Percentiles rank a stretch among this genome's conserved stretches.
Conservation (phyloP, 441 rosid species). For the Syzygium malaccense region DNA sequence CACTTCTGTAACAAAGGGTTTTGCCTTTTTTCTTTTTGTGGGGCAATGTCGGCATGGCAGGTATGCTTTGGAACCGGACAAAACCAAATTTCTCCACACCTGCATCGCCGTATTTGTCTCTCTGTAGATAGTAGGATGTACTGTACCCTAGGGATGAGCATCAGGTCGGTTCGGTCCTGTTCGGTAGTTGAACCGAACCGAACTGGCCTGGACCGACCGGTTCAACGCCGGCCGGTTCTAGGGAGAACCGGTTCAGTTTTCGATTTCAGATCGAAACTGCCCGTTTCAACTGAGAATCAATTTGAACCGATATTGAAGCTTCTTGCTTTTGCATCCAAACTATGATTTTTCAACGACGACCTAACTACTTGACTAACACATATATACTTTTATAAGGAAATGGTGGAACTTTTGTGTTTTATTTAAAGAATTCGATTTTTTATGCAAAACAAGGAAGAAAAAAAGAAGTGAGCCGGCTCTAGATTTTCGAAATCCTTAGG, state of each 20-base stretch:
- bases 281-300: rapidly evolving
- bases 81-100: not conserved
- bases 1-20: too few species aligned
- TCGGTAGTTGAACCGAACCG: too few species aligned
- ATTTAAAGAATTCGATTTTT: not conserved
- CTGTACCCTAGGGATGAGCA: not conserved
- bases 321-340: not conserved
- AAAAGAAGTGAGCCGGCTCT: too few species aligned
- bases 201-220: not conserved
- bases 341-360: rapidly evolving
- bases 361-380: not conserved
- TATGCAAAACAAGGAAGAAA: not conserved
- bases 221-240: too few species aligned
- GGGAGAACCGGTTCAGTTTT: rapidly evolving
- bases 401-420: rapidly evolving
- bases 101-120: not conserved
- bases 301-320: not conserved
- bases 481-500: too few species aligned
- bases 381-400: not conserved
- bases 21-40: rapidly evolving
- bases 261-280: not conserved
- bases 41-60: not conserved
- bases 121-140: not conserved
- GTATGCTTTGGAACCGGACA: not conserved
- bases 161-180: not conserved